Base-by-base conservation (phyloP, 805 yeast species). In the Saccharomycopsis sp. region DNA sequence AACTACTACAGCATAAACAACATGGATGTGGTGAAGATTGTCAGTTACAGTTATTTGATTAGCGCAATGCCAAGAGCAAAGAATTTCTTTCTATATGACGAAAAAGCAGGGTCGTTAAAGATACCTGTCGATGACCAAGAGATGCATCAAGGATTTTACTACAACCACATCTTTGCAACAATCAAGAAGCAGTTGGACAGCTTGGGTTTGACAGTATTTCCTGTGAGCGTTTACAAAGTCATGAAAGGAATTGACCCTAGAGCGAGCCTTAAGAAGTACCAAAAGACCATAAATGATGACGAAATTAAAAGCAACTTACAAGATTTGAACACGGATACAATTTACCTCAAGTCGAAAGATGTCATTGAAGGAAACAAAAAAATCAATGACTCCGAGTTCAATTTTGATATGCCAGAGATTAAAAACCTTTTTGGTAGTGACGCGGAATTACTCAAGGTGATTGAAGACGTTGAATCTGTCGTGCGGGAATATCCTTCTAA, bases 171-270 rank as follows among this genome's bases (percentile, higher is more conserved):
- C 2, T 35, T 35, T 21, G 7, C 16, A 10, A 12, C n/a, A 16
- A 7, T 26, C 10, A 7, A 22, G 6, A 7, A 15, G 19, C 4
- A 5, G 9, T n/a, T 35, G 8, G 21, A 9, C 8, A n/a, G 8
- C 5, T 18, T 23, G 7, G 32, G 32, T 6, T 12, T 35, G 13
- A 13, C 12, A 9, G 9, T n/a, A 8, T 25, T 12, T 20, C 38
- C 38, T 13, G 31, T 18, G 6, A 35, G 16, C 15, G 20, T 35
- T 9, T 23, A 35, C 18, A 9, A 6, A 8, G 20, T 26, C 15
- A n/a, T 35, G 20, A 22, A 4, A 26, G 38, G 38, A 18, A 23
- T 35, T 7, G 13, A 35, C 18, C 38, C 38, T 13, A 23, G 8
- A 19, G 20, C 22, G 27, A 6, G 7, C 6, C 17, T 35, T 4